Percentiles rank a stretch among this genome's conserved stretches.
Conservation (phyloP, 176 grass and related monocot species). For the Cocos nucifera region DNA sequence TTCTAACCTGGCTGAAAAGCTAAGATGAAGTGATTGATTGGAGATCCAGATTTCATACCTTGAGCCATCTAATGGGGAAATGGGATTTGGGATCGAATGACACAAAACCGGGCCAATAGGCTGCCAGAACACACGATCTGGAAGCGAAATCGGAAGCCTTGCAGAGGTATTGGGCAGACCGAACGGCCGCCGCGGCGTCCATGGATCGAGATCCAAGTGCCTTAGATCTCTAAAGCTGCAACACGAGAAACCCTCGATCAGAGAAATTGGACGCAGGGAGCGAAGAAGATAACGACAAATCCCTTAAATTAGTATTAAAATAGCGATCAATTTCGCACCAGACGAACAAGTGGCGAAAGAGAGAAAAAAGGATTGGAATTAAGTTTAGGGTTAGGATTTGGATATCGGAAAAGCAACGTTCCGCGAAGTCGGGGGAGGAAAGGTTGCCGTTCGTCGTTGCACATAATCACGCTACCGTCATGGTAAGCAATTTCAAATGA, state of each 20-base stretch:
- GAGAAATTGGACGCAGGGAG: neutral
- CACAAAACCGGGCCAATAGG: conserved; percentile 20
- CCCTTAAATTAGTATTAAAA: no score
- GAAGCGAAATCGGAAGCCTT: conserved; percentile 22
- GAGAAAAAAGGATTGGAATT: no score
- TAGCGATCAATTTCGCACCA: no score
- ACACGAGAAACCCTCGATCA: neutral
- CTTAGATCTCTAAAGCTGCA: neutral
- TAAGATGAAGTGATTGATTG: no score
- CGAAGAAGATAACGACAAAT: neutral
- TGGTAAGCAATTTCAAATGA: no score
- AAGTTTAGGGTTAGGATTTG: no score
- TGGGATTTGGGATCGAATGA: conserved; percentile 22
- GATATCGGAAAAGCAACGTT: no score
- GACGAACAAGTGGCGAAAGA: no score
- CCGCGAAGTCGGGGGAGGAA: no score
- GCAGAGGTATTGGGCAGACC: conserved; percentile 39
- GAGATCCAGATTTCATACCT: conserved; percentile 27
- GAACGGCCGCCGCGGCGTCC: conserved; percentile 46
- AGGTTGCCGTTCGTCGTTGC: no score
- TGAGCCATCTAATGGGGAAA: conserved; percentile 35
- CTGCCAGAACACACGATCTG: conserved; percentile 11
- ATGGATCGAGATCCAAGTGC: conserved; percentile 15
- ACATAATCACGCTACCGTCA: no score
- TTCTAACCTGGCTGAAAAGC: no score